Conservation (phyloP, 345 rosid species). For the Luvunga scandens region DNA sequence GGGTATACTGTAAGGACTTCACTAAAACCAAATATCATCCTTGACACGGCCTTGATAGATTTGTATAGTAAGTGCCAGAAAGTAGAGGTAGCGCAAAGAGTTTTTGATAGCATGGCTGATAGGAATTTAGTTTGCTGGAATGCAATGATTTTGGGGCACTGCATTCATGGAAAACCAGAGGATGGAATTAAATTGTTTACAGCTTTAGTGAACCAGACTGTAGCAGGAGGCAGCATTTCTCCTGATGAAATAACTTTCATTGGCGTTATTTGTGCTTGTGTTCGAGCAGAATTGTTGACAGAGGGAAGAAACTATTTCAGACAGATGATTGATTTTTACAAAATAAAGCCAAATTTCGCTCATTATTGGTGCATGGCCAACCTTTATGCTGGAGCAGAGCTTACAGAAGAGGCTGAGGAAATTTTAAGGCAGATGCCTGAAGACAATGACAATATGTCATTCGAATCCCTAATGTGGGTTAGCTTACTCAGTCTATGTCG, state of each 20-base stretch:
- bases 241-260: constrained; percentile 63
- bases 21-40: constrained; percentile 25
- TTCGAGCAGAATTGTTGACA: constrained; percentile 42
- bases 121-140: constrained; percentile 64
- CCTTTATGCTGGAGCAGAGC: constrained; percentile 43
- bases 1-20: constrained; percentile 41
- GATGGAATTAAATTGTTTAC: constrained; percentile 52
- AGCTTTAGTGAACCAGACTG: constrained; percentile 28
- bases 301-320: constrained; percentile 46
- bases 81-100: constrained; percentile 46
- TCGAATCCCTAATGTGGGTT: constrained; percentile 48
- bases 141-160: constrained; percentile 77
- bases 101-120: constrained; percentile 40
- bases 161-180: constrained; percentile 65
- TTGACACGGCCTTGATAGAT: constrained; percentile 53
- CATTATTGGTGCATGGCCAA: constrained; percentile 84
- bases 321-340: constrained; percentile 43
- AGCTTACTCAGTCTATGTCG: constrained; percentile 49
- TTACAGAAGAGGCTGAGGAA: constrained; percentile 47
- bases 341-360: constrained; percentile 66
- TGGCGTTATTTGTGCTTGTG: constrained; percentile 66
- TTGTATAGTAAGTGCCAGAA: constrained; percentile 63
- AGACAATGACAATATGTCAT: constrained; percentile 29
- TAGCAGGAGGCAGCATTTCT: constrained; percentile 7
- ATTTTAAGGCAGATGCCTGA: constrained; percentile 39